phyloP scores from a whole-genome alignment of 139 green algal species.

The Tetraselmis chui region DNA sequence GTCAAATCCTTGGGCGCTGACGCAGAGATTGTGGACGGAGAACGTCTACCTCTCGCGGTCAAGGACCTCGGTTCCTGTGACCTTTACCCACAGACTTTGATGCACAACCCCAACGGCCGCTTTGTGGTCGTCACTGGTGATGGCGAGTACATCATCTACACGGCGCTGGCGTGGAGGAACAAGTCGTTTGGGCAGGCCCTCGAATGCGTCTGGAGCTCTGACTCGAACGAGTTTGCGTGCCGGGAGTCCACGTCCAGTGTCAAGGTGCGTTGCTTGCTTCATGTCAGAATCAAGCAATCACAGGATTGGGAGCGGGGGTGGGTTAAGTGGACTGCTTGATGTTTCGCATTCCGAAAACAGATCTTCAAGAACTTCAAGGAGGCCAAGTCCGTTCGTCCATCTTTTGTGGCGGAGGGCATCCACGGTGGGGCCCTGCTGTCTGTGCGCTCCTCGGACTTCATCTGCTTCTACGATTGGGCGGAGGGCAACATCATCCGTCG shows the following conservation, averaged over 20 bases:
- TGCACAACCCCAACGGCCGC: conserved; percentile 93
- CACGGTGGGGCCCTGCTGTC: conserved; percentile 81
- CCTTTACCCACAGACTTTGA: conserved; percentile 84
- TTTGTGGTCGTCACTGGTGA: conserved; percentile 96
- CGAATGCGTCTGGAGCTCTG: conserved; percentile 90
- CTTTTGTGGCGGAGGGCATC: conserved; percentile 80
- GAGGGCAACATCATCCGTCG: conserved; percentile 68
- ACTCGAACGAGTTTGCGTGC: conserved; percentile 85
- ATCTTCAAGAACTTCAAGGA: conserved; percentile 78
- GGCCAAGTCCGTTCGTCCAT: conserved; percentile 59
- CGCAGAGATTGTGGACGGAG: conserved; percentile 74
- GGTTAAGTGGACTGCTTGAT: too few relatives aligned
- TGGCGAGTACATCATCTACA: conserved; percentile 99
- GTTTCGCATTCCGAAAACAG: conserved; percentile 13
- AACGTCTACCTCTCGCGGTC: conserved; percentile 89
- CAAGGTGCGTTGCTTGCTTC: too few relatives aligned
- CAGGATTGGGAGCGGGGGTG: too few relatives aligned
- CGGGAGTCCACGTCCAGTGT: conserved; percentile 13
- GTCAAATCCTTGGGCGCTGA: conserved; percentile 73
- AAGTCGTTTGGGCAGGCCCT: conserved; percentile 84
- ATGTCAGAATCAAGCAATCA: too few relatives aligned
- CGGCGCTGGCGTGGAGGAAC: conserved; percentile 97
- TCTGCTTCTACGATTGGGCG: conserved; percentile 96
- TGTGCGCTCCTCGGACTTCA: conserved; percentile 75
- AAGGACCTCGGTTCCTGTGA: conserved; percentile 95